A percentile compares a stretch with the other conserved stretches of the same genome.
These are phyloP conservation scores for Catharanthus roseus DNA, from an alignment of 257 asterid species.

Conservation along the genomic window DNA sequence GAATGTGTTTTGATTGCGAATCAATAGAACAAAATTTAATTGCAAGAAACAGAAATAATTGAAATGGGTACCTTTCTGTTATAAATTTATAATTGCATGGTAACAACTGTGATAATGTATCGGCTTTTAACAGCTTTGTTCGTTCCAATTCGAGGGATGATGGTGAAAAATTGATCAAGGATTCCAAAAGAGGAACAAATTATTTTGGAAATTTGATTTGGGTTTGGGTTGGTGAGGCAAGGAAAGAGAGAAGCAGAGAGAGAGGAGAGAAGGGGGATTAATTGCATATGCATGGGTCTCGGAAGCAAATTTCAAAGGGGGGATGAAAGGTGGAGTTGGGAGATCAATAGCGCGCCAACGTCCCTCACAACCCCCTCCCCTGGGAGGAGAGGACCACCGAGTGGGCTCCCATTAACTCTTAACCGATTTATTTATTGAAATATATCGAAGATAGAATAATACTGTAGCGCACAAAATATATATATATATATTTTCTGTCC, in stretches of 20 bases:
- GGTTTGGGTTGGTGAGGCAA: conserved; percentile 4
- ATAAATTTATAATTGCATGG: background rate
- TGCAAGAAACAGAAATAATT: background rate
- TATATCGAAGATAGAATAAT: no score
- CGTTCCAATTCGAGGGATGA: background rate
- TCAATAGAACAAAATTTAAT: no score
- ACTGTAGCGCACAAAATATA: no score
- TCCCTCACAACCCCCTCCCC: no score
- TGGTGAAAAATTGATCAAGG: background rate
- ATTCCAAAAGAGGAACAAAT: conserved; percentile 16
- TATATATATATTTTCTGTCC: no score
- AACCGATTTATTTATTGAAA: no score
- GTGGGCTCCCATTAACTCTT: no score
- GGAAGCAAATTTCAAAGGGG: conserved; percentile 24
- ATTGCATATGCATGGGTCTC: conserved; percentile 34
- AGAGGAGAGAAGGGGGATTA: no score
- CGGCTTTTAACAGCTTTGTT: conserved; percentile 8
- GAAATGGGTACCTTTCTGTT: no score
- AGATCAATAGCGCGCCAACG: background rate
- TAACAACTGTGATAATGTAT: background rate
- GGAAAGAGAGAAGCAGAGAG: conserved; percentile 17
- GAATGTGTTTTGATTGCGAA: background rate
- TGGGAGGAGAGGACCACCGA: no score
- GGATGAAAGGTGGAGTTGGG: conserved; percentile 11
- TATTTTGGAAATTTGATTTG: conserved; percentile 13